phyloP scores from a whole-genome alignment of 2,329 filamentous ascomycete genomes.

The Pseudogymnoascus sp. region DNA sequence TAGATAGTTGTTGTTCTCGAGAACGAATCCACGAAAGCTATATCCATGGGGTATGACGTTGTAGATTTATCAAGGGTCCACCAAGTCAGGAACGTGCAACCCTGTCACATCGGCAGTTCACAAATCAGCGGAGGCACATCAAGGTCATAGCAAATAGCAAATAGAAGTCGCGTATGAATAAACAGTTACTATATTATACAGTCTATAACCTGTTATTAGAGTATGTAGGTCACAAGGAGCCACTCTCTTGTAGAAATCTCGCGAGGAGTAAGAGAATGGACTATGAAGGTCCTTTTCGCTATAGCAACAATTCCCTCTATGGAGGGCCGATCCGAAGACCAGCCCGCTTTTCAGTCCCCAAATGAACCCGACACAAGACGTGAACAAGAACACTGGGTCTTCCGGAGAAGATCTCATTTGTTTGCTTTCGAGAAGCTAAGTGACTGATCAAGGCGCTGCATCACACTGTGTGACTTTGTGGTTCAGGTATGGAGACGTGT shows the following conservation, averaged over 20 bases:
- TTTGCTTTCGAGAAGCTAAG: constrained; percentile 35
- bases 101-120: not conserved
- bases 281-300: constrained; percentile 47
- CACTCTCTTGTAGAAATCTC: constrained; percentile 39
- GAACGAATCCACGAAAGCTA: not conserved
- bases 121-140: not conserved
- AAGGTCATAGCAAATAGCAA: not conserved
- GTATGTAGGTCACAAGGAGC: constrained; percentile 46
- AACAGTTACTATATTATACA: constrained; percentile 1
- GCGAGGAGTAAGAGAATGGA: constrained; percentile 44
- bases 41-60: not conserved
- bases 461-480: constrained; percentile 1
- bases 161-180: not conserved
- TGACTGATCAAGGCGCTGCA: constrained; percentile 35
- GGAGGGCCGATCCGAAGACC: constrained; percentile 28
- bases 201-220: not conserved
- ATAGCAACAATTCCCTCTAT: constrained; percentile 38
- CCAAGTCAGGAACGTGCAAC: not conserved
- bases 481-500: not conserved
- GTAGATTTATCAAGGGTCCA: not conserved
- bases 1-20: not conserved
- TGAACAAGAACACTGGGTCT: constrained; percentile 36
- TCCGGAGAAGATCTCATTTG: constrained; percentile 37
- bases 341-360: constrained; percentile 34
- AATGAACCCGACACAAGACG: constrained; percentile 40